A percentile compares a stretch with the other conserved stretches of the same genome.
Evolutionary conservation across 164 flowering plant species (phyloP).

Genomic region (Dillenia suffruticosa): DNA sequence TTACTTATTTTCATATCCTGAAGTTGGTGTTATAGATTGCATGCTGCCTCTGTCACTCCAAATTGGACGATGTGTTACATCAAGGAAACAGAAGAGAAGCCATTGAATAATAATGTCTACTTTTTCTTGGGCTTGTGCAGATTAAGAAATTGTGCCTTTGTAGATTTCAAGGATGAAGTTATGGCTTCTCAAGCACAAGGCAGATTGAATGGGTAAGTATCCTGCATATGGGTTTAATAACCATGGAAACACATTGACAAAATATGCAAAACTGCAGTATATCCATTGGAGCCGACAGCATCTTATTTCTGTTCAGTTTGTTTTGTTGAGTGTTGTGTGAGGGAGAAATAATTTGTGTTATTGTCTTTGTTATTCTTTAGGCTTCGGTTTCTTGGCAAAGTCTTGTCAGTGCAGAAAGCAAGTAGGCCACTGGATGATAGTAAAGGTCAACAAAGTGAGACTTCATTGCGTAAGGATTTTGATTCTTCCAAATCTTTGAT

Average conservation of each 20-base stretch:
- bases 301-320: background rate
- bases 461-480: conserved; percentile 23
- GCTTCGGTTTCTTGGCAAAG: conserved; percentile 91
- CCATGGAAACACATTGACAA: too few relatives aligned
- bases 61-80: background rate
- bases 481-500: conserved; percentile 16
- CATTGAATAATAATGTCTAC: background rate
- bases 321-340: background rate
- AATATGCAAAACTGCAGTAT: too few relatives aligned
- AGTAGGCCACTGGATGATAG: conserved; percentile 21
- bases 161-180: conserved; percentile 68
- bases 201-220: conserved; percentile 67
- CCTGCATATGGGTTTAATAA: background rate
- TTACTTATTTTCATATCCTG: background rate
- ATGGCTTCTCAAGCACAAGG: conserved; percentile 77
- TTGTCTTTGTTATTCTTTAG: conserved; percentile 26
- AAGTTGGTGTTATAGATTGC: background rate
- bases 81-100: background rate
- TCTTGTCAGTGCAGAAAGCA: conserved; percentile 70
- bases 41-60: background rate
- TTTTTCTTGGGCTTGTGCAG: conserved; percentile 25
- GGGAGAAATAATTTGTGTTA: background rate
- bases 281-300: too few relatives aligned
- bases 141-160: conserved; percentile 83
- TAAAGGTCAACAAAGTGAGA: conserved; percentile 25